A percentile compares a stretch with the other conserved stretches of the same genome.
These are phyloP conservation scores for Miscanthus lutarioriparius DNA, from an alignment of 176 grass and related monocot genomes.

Conservation along the genomic window DNA sequence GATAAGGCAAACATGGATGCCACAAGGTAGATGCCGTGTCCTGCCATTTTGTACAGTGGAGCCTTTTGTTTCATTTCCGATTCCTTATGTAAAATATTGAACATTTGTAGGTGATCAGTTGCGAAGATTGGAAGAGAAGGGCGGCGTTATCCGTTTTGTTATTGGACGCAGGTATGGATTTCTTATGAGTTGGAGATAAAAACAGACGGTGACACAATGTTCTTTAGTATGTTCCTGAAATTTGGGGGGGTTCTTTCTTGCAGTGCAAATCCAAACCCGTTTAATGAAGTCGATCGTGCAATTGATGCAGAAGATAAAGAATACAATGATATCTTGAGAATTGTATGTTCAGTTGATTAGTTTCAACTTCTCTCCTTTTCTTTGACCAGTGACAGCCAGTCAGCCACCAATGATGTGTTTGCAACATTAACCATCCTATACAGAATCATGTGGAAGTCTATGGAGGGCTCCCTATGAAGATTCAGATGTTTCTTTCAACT, in stretches of 20 bases:
- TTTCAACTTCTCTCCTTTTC: conserved; percentile 4
- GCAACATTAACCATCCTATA: not conserved
- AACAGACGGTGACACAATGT: not conserved
- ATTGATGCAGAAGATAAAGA: conserved; percentile 58
- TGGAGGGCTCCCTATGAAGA: conserved; percentile 53
- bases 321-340: conserved; percentile 64
- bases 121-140: conserved; percentile 59
- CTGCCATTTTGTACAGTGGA: not conserved
- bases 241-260: conserved; percentile 11
- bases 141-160: conserved; percentile 66
- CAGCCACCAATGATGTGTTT: not conserved
- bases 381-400: not conserved
- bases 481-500: conserved; percentile 64
- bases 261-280: conserved; percentile 45
- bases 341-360: conserved; percentile 44
- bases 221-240: conserved; percentile 1
- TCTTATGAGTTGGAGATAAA: not conserved
- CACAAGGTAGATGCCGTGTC: conserved; percentile 37
- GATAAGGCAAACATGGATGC: conserved; percentile 64
- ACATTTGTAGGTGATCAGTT: conserved; percentile 50
- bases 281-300: conserved; percentile 47
- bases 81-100: not conserved
- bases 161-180: conserved; percentile 61
- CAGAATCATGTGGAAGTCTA: conserved; percentile 69
- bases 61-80: not conserved